Conservation (phyloP, 495 filamentous ascomycete species). For the Penicillium robsamsonii region DNA sequence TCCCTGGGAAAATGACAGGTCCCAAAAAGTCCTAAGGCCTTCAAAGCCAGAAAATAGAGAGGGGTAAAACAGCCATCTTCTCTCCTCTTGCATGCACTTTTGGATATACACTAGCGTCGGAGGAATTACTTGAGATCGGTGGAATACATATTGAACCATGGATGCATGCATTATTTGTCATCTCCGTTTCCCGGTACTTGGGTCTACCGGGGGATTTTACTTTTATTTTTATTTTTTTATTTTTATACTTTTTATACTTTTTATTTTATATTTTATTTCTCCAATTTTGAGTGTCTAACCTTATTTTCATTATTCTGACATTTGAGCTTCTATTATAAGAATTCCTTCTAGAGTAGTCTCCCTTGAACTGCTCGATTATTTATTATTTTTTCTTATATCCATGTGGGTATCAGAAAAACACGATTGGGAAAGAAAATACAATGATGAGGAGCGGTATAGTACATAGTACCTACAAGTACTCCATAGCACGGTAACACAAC, state of each 20-base stretch:
- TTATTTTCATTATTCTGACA: neutral
- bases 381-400: neutral
- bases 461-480: too few relatives aligned
- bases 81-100: neutral
- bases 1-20: conserved; percentile 4
- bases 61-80: neutral
- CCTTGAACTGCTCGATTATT: neutral
- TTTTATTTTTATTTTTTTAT: neutral
- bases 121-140: conserved; percentile 6
- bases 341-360: too few relatives aligned
- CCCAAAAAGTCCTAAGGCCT: neutral
- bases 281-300: neutral
- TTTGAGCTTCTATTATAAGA: neutral
- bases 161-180: conserved; percentile 4
- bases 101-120: neutral
- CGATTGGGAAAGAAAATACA: neutral
- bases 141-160: neutral
- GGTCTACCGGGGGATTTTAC: neutral
- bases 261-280: neutral
- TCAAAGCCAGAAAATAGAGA: neutral
- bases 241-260: neutral
- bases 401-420: neutral
- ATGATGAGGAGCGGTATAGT: neutral
- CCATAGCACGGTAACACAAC: neutral
- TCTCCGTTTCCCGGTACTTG: conserved; percentile 15